Evolutionary conservation across 1,139 yeast species (phyloP).

Genomic region (Taphrina betulina): DNA sequence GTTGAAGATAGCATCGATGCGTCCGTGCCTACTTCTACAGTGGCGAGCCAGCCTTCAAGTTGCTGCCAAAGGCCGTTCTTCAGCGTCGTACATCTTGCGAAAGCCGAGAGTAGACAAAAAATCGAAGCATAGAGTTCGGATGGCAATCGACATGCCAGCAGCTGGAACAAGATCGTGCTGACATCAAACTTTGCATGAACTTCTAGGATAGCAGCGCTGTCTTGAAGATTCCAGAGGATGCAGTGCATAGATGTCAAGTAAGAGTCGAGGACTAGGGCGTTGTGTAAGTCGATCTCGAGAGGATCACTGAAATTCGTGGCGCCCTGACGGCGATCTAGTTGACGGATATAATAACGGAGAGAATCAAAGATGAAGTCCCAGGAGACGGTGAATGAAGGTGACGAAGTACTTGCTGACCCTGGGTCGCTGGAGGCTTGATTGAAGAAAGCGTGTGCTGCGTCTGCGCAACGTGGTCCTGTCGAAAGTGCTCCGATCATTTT

Average conservation of each 20-base stretch:
- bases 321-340: constrained; percentile 4
- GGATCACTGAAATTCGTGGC: constrained; percentile 1
- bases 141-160: constrained; percentile 16
- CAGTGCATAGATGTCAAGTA: constrained; percentile 2
- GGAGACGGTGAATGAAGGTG: constrained; percentile 8
- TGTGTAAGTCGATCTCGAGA: constrained; percentile 13
- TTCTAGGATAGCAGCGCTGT: background rate
- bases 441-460: constrained; percentile 44
- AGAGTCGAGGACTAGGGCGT: constrained; percentile 16
- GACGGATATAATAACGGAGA: constrained; percentile 13
- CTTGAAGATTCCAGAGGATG: background rate
- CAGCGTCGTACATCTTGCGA: background rate
- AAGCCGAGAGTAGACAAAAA: background rate
- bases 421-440: too few relatives aligned
- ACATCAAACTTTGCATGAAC: constrained; percentile 9
- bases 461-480: constrained; percentile 57
- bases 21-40: background rate
- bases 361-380: constrained; percentile 25
- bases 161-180: constrained; percentile 4
- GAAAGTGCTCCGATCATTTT: constrained; percentile 74
- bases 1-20: background rate
- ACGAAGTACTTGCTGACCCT: background rate
- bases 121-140: constrained; percentile 1
- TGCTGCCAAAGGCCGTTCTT: constrained; percentile 6
- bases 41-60: constrained; percentile 18